Evolutionary conservation across 148 eudicot species (phyloP).

Genomic region (Rhododendron ferrugineum): DNA sequence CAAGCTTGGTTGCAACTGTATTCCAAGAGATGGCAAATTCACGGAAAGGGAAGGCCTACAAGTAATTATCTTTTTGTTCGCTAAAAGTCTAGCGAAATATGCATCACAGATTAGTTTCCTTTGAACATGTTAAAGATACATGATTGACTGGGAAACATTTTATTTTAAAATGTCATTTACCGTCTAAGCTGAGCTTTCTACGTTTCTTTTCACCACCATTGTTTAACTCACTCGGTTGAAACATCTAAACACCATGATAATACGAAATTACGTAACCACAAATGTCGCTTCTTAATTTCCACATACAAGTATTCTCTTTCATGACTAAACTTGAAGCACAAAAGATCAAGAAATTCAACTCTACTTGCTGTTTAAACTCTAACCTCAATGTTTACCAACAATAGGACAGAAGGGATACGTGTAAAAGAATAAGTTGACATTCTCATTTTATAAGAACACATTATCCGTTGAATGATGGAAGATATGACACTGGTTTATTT

Average conservation of each 20-base stretch:
- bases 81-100: not conserved
- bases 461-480: not conserved
- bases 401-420: not conserved
- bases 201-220: not conserved
- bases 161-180: not conserved
- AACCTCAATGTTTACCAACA: not conserved
- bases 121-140: not conserved
- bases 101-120: not conserved
- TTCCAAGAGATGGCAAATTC: not conserved
- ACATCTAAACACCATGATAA: not conserved
- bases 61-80: not conserved
- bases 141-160: not conserved
- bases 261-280: not conserved
- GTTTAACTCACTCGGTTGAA: not conserved
- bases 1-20: not conserved
- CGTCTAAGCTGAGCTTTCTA: not conserved
- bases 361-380: not conserved
- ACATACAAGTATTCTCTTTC: not conserved
- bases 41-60: not conserved
- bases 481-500: not conserved
- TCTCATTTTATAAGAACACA: not conserved
- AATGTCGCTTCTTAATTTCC: not conserved
- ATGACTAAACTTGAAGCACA: not conserved
- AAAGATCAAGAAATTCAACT: not conserved
- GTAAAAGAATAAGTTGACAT: not conserved